Evolutionary conservation across 176 grass and related monocot genomes (phyloP), one percentile per base, ranked within the genome.

Genomic region (Carex pumila): DNA sequence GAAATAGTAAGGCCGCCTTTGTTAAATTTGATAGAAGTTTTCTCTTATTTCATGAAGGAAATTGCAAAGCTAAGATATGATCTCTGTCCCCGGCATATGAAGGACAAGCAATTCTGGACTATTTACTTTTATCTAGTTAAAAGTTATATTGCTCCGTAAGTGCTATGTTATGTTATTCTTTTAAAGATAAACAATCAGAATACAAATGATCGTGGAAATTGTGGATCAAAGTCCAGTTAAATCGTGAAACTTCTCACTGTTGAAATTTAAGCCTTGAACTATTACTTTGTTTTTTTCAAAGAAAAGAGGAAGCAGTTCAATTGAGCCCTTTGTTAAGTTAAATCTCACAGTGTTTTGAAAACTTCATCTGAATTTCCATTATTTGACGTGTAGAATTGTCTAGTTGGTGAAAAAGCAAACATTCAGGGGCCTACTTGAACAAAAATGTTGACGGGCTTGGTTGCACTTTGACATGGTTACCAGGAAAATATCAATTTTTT

Each of bases 91-190:
- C 83, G 91, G 45, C 87, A 92, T 87, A 85, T 99, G 88, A 99
- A 95, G 92, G 96, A 99, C 52, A 90, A 90, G 52, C 86, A 88
- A 15, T 99, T 99, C 85, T 99, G 93, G 93, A 88, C 81, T 60
- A 77, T 99, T 62, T 99, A 99, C 65, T 95, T 99, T 82, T 89
- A 87, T 50, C 88, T 99, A 7, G 88, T 88, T 66, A 95, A 95
- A 84, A 92, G 61, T 59, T 88, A 90, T 67, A 85, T 90, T 67
- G 87, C 90, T 50, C 87, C 88, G 93, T 99, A 92, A 92, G 96
- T 83, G 39, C 65, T 68, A 53, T 3, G 17, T 60, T 21, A 61
- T 49, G 30, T 78, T 61, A 53, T 14, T 59, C 6, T 47, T 72
- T 57, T 39, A 4, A 13, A 69, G 53, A 1, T 36, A 2, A 50